Evolutionary conservation across 108 stramenopile species (phyloP).

Genomic region (Cyclotella atomus): DNA sequence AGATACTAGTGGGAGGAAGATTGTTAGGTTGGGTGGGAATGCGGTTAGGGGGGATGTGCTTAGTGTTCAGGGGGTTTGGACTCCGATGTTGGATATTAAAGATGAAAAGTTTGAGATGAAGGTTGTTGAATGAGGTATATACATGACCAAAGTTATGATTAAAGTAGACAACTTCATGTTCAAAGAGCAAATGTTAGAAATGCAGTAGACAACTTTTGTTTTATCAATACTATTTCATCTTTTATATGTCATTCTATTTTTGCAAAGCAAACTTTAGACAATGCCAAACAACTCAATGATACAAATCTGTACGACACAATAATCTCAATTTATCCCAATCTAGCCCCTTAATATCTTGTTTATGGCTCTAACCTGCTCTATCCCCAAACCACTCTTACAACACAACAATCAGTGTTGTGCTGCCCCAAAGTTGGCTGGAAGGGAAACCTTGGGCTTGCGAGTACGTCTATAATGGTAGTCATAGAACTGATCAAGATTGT

Average conservation of each 20-base stretch:
- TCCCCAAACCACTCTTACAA: background rate
- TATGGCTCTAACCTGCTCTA: background rate
- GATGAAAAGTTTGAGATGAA: conserved; percentile 26
- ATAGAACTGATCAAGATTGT: conserved; percentile 86
- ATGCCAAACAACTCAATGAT: too few relatives aligned
- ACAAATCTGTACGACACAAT: too few relatives aligned
- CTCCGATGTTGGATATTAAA: conserved; percentile 71
- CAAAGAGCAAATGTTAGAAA: too few relatives aligned
- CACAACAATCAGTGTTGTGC: too few relatives aligned
- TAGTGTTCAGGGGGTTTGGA: conserved; percentile 87
- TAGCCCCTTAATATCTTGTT: background rate
- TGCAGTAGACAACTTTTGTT: too few relatives aligned
- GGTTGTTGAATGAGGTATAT: conserved; percentile 15
- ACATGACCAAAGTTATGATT: too few relatives aligned
- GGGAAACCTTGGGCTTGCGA: conserved; percentile 77
- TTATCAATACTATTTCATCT: too few relatives aligned
- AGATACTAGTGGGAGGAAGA: conserved; percentile 86
- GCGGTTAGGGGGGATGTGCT: conserved; percentile 78
- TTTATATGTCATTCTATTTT: too few relatives aligned
- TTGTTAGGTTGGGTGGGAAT: conserved; percentile 65
- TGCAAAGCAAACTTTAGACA: too few relatives aligned
- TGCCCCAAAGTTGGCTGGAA: conserved; percentile 33
- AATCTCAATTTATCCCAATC: too few relatives aligned
- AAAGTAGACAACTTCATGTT: too few relatives aligned
- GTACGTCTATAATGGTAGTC: conserved; percentile 87